A percentile compares a stretch with the other conserved stretches of the same genome.
phyloP scores from a whole-genome alignment of 331 rosid genomes.

The Arachis monticola region DNA sequence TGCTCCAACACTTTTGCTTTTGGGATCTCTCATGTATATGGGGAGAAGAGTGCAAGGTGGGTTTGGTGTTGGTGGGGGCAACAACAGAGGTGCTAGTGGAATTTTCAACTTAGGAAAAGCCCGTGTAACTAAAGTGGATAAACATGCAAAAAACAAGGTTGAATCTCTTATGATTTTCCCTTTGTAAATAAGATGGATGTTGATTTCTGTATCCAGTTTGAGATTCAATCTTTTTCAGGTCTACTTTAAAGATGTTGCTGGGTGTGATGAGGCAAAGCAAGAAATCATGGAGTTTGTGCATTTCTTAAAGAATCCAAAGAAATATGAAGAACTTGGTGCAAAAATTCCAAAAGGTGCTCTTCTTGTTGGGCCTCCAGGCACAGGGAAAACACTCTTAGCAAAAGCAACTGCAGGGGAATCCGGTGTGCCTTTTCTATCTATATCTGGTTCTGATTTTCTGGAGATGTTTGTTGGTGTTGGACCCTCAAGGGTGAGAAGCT shows the following conservation, averaged over 20 bases:
- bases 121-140: slow-evolving; percentile 78
- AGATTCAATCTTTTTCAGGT: slow-evolving; percentile 46
- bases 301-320: slow-evolving; percentile 88
- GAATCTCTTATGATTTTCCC: background rate
- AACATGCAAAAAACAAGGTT: slow-evolving; percentile 85
- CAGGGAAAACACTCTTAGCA: slow-evolving; percentile 95
- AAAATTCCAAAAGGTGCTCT: slow-evolving; percentile 97
- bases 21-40: slow-evolving; percentile 61
- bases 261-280: slow-evolving; percentile 98
- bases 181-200: slow-evolving; percentile 5
- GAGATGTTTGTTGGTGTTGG: slow-evolving; percentile 98
- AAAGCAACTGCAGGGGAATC: slow-evolving; percentile 99
- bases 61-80: slow-evolving; percentile 72
- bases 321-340: slow-evolving; percentile 93
- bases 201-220: slow-evolving; percentile 19
- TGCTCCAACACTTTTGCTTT: slow-evolving; percentile 74
- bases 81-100: slow-evolving; percentile 68
- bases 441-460: slow-evolving; percentile 93
- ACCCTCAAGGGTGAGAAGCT: slow-evolving; percentile 91
- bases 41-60: slow-evolving; percentile 81
- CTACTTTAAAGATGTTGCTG: slow-evolving; percentile 93
- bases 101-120: slow-evolving; percentile 89
- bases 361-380: slow-evolving; percentile 96
- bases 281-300: slow-evolving; percentile 98
- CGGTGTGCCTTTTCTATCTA: slow-evolving; percentile 85